Base-by-base conservation (phyloP, 805 yeast genomes). In the Dipodascopsis tothii region DNA sequence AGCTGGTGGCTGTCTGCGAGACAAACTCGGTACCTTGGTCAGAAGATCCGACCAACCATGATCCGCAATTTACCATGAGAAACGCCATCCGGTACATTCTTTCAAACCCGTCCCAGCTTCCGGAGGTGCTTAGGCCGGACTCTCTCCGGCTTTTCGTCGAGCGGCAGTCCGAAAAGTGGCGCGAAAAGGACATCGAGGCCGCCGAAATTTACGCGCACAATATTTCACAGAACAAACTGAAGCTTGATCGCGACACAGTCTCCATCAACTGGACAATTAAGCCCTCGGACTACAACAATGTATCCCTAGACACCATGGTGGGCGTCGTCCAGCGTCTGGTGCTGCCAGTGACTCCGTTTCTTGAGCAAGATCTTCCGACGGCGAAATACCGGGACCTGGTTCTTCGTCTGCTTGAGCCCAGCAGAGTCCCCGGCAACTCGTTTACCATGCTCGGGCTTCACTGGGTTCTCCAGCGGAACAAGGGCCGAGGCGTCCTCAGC, bases 1-100 rank as follows among this genome's bases (percentile, higher is more conserved):
- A 69, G 1, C 64, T 81, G 2, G 60, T 67, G 4, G 56, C 66
- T 0, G 72, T 74, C 9, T 81, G 87, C 42, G 33, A 41, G 6
- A 37, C 41, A 0, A 57, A 68, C 18, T 43, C 52, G 1, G 50
- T 83, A 0, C 39, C 47, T 0, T 84, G 92, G 90, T 77, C 79
- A 56, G 88, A 83, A 54, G 94, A 84, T 54, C 56, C 63, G 2
- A 77, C 90, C 0, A 84, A 84, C 51, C 55, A 56, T 2, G 78
- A 80, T 51, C 62, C 70, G 2, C 54, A 56, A 6, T 66, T 79
- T 36, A 82, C 90, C 0, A 54, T 63, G 30, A 65, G 94, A 39
- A 84, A 84, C 54, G 61, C 69, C 16, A 64, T 77, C 2, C 65
- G 92, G 50, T 52, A 23, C 37, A 60, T 23, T 46, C 44, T 27